phyloP scores from a whole-genome alignment of 1,284 basidiomycete genomes.

The Pyrrhoderma noxium region DNA sequence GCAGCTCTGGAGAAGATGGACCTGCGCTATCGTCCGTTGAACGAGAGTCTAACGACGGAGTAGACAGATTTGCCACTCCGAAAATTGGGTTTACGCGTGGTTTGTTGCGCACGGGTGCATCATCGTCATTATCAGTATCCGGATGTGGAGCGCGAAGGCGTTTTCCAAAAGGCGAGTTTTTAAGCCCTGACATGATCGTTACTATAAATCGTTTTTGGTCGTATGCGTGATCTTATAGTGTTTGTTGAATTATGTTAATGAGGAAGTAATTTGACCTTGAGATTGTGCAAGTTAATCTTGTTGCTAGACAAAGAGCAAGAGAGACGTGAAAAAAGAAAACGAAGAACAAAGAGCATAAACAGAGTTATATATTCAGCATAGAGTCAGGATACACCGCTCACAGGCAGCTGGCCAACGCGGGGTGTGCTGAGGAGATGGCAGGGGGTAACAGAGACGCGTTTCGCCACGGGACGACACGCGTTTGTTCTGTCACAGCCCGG shows the following conservation, averaged over 20 bases:
- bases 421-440: conserved; percentile 15
- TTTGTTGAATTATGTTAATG: background rate
- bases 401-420: background rate
- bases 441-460: conserved; percentile 8
- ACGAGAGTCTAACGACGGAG: conserved; percentile 48
- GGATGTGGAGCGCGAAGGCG: conserved; percentile 60
- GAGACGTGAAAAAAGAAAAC: conserved; percentile 1
- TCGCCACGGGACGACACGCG: conserved; percentile 1
- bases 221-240: background rate
- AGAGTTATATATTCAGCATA: conserved; percentile 10
- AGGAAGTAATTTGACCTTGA: background rate
- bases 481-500: conserved; percentile 7
- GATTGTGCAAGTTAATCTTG: too few species aligned
- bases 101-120: conserved; percentile 38
- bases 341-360: conserved; percentile 8
- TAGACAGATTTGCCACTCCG: conserved; percentile 37
- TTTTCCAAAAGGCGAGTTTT: conserved; percentile 76
- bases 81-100: conserved; percentile 50
- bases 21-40: conserved; percentile 48
- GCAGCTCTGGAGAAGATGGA: conserved; percentile 44
- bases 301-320: background rate
- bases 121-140: conserved; percentile 42
- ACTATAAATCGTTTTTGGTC: conserved; percentile 9
- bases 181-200: conserved; percentile 57
- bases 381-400: background rate